Evolutionary conservation across 495 filamentous ascomycete genomes (phyloP), one percentile per base, ranked within the genome.

Genomic region (Aspergillus ellipticus): DNA sequence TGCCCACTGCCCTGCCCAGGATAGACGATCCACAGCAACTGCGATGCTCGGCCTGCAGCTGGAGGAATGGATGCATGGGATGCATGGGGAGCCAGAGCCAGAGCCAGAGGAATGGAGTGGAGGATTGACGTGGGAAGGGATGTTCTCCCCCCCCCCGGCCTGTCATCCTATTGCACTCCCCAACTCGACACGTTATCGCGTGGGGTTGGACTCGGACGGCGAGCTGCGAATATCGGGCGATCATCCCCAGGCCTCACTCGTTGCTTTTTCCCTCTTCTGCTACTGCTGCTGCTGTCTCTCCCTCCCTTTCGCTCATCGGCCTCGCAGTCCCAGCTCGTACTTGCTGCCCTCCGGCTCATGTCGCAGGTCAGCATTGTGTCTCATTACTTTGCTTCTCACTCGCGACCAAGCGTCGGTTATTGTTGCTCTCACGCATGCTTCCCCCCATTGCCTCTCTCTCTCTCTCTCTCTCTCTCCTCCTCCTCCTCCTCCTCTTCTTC

Each of bases 161-260:
- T 21, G 19, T 21, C 19, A 19, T 13, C 43, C 19, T 24, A 19
- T 47, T n/a, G n/a, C n/a, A n/a, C n/a, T n/a, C 16, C 35, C n/a
- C 35, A 39, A 39, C 35, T 39, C 22, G 33, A 51, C 49, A 37
- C 29, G 49, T 51, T 51, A 51, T 51, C 49, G 49, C 49, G 51
- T 67, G 65, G 64, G 62, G 65, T 65, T 62, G 20, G 9, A 15
- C 10, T 22, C 22, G 41, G 28, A 49, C 43, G 49, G 47, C 39
- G 51, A 11, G n/a, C 31, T 28, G 24, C 28, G 37, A 37, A 26
- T 35, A 22, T 47, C 20, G 19, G 28, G 15, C 28, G 45, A 48
- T 31, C 22, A 21, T 31, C 57, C 29, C 35, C 48, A 9, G 15
- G n/a, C 29, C 45, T 39, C 17, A 45, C 24, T 56, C 42, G 28